These are phyloP conservation scores for Lasiosphaeria miniovina DNA, from an alignment of 495 filamentous ascomycete genomes.

Conservation along the genomic window DNA sequence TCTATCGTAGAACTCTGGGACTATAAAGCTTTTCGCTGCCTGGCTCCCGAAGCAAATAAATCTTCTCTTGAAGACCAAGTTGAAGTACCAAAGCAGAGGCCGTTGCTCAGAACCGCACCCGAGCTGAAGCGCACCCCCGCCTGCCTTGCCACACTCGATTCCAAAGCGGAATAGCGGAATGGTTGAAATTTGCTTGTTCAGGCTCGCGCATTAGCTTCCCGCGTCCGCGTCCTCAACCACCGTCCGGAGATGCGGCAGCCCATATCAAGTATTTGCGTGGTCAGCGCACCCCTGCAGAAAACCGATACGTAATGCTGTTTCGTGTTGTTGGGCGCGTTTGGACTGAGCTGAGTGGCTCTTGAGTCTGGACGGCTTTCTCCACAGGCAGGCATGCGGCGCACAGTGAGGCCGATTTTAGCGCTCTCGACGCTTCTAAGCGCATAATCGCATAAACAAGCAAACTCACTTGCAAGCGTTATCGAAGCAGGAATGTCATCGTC, in stretches of 20 bases:
- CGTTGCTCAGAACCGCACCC: too few relatives aligned
- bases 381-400: background rate
- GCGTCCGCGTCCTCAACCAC: background rate
- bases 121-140: background rate
- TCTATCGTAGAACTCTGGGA: too few relatives aligned
- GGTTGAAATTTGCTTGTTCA: constrained; percentile 1
- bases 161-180: background rate
- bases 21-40: too few relatives aligned
- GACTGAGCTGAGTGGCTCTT: constrained; percentile 18
- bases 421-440: background rate
- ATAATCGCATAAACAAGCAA: too few relatives aligned
- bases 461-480: too few relatives aligned
- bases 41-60: too few relatives aligned
- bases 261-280: background rate
- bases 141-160: background rate
- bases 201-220: background rate
- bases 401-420: background rate
- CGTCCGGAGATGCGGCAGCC: background rate
- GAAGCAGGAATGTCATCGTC: background rate
- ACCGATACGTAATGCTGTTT: constrained; percentile 28
- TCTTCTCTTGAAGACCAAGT: too few relatives aligned
- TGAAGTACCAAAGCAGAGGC: too few relatives aligned
- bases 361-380: background rate
- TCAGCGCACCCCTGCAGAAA: background rate
- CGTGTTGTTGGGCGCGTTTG: constrained; percentile 5